Base-by-base conservation (phyloP, 148 eudicot genomes). In the Heliamphora exappendiculata region DNA sequence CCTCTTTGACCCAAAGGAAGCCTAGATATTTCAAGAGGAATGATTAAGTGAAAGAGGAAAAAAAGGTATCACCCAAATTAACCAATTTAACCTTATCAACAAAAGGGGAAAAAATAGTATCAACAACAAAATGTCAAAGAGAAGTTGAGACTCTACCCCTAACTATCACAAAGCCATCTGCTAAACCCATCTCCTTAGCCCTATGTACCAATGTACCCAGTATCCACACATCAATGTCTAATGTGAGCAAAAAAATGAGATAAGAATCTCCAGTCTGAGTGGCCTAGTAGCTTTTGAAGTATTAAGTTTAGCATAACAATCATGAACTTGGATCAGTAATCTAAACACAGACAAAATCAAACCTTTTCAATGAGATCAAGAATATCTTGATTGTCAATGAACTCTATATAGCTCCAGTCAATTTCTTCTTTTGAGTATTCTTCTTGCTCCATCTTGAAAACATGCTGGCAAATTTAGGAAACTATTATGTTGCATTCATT, bases 381-480 rank as follows among this genome's bases (percentile, higher is more conserved):
- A 78, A 95, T 84, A 83, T 95, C 99, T 86, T 91, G 96, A 80
- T 95, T 95, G 76, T 93, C 99, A 65, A 91, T 79, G 59, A 95
- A 95, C 81, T 95, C 97, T 63, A 95, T 93, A 71, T 92, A 95
- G 81, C 99, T 95, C 99, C 99, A 95, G 80, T 95, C 90, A 81
- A 95, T 95, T 85, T 92, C 97, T 87, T 95, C 99, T 80, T 83
- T 93, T n/a, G 91, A 89, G 85, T 95, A 95, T 69, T 95, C 97
- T 86, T 95, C 99, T 87, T 95, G 99, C 83, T 95, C 99, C 99
- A 95, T 91, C 83, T 95, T 95, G 80, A 95, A 95, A 79, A 95
- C 99, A 85, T 95, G 99, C 99, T 95, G 89, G 74, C 76, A 81
- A 74, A 76, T 67, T 58, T 73, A 3, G 9, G 24, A 67, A 28